phyloP scores from a whole-genome alignment of 257 asterid genomes.

The Rubia yunnanensis region DNA sequence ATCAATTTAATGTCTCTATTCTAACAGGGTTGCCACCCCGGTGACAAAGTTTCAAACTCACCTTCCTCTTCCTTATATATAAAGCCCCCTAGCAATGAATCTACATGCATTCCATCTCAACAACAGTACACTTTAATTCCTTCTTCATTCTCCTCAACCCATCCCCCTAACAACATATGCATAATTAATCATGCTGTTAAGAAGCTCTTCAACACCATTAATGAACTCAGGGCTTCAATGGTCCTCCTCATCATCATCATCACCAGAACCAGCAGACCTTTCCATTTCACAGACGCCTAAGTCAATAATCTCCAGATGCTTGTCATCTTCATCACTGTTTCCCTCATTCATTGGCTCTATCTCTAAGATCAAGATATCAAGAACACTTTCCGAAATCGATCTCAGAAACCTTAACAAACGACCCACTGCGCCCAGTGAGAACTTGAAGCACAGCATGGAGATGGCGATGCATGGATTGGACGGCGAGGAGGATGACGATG shows the following conservation, averaged over 20 bases:
- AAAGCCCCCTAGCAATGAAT: too few relatives aligned
- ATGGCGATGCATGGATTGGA: constrained; percentile 17
- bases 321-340: constrained; percentile 8
- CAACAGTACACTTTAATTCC: too few relatives aligned
- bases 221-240: constrained; percentile 16
- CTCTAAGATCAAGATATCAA: too few relatives aligned
- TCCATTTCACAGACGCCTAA: constrained; percentile 1
- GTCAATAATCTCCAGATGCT: constrained; percentile 4
- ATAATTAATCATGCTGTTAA: constrained; percentile 28
- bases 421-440: background rate
- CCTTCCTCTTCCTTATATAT: too few relatives aligned
- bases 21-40: too few relatives aligned
- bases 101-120: too few relatives aligned
- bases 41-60: too few relatives aligned
- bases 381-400: too few relatives aligned
- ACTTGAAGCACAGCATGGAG: constrained; percentile 17
- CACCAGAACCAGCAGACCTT: constrained; percentile 14
- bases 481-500: constrained; percentile 4
- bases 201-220: constrained; percentile 30
- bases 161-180: too few relatives aligned
- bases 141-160: too few relatives aligned
- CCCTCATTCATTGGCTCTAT: too few relatives aligned
- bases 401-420: constrained; percentile 4
- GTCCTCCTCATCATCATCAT: constrained; percentile 2
- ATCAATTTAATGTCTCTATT: too few relatives aligned